Percentiles rank a stretch among this genome's conserved stretches.
These are phyloP conservation scores for Beauveria pseudobassiana DNA, from an alignment of 2,329 filamentous ascomycete species.

Conservation along the genomic window DNA sequence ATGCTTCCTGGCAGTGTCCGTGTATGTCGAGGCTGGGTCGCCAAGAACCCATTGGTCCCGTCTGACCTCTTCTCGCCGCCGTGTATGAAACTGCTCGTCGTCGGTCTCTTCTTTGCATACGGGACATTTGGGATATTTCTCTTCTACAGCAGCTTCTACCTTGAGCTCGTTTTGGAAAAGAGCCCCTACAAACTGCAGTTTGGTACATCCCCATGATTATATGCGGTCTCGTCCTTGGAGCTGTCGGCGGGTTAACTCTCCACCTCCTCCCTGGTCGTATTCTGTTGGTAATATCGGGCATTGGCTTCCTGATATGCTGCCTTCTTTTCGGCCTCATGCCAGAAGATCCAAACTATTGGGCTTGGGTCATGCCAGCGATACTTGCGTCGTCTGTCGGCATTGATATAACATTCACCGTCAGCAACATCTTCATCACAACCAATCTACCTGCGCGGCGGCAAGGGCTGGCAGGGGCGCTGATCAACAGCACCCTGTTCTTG, in stretches of 20 bases:
- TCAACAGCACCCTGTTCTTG: constrained; percentile 54
- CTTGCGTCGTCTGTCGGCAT: constrained; percentile 55
- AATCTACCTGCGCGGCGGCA: constrained; percentile 50
- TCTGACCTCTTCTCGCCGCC: constrained; percentile 54
- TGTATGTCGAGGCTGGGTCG: constrained; percentile 59
- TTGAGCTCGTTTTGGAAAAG: constrained; percentile 44
- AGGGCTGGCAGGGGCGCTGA: constrained; percentile 56
- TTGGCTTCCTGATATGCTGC: constrained; percentile 42
- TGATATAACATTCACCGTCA: constrained; percentile 58
- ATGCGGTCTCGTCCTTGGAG: constrained; percentile 50
- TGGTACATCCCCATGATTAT: constrained; percentile 53
- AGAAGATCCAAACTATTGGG: constrained; percentile 49
- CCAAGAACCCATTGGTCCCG: constrained; percentile 54
- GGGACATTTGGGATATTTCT: constrained; percentile 56
- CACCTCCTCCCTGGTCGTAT: constrained; percentile 47
- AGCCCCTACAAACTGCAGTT: constrained; percentile 43
- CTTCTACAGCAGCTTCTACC: constrained; percentile 58
- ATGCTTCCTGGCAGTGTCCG: constrained; percentile 42
- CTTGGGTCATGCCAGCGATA: constrained; percentile 55
- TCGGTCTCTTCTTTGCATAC: constrained; percentile 42
- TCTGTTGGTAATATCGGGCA: constrained; percentile 43
- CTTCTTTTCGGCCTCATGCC: constrained; percentile 52
- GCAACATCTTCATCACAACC: constrained; percentile 62
- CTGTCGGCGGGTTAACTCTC: constrained; percentile 45
- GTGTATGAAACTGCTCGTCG: constrained; percentile 50